These are phyloP conservation scores for Marsdenia floribunda DNA, from an alignment of 257 asterid species.

Conservation along the genomic window DNA sequence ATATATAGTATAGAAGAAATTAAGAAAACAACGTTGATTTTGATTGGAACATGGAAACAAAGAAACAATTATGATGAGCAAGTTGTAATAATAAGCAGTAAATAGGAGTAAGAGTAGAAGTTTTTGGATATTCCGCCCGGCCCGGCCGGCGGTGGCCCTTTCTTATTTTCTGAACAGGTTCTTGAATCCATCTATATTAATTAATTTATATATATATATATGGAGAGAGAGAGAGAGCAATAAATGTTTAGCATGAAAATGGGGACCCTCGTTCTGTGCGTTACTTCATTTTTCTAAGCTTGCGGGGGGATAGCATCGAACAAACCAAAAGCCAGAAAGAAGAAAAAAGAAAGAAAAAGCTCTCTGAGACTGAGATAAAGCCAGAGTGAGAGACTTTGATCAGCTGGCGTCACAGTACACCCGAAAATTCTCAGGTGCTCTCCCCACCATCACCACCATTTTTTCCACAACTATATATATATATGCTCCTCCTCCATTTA, in stretches of 20 bases:
- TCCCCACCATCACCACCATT: not conserved
- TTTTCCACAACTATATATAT: too few species aligned
- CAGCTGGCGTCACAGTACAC: conserved; percentile 16
- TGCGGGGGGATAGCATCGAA: conserved; percentile 27
- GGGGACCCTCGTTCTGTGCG: conserved; percentile 40
- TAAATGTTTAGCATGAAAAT: conserved; percentile 28
- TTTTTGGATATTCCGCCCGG: too few species aligned
- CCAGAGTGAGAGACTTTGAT: conserved; percentile 9
- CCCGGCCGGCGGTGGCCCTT: too few species aligned
- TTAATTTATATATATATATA: not conserved
- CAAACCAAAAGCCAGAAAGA: conserved; percentile 9
- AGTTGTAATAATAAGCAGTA: too few species aligned
- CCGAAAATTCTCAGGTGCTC: conserved; percentile 7
- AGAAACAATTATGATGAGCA: too few species aligned
- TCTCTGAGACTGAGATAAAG: conserved; percentile 18
- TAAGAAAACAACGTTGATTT: not conserved
- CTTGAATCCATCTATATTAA: too few species aligned
- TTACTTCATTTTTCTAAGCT: conserved; percentile 36
- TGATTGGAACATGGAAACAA: not conserved
- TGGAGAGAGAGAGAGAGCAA: conserved; percentile 11
- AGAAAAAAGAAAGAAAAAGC: too few species aligned
- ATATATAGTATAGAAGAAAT: too few species aligned
- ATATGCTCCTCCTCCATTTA: too few species aligned
- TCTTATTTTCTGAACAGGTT: too few species aligned
- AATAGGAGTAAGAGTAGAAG: not conserved